phyloP scores from a whole-genome alignment of 768 basidiomycete genomes.

The Aureoboletus auriporus region DNA sequence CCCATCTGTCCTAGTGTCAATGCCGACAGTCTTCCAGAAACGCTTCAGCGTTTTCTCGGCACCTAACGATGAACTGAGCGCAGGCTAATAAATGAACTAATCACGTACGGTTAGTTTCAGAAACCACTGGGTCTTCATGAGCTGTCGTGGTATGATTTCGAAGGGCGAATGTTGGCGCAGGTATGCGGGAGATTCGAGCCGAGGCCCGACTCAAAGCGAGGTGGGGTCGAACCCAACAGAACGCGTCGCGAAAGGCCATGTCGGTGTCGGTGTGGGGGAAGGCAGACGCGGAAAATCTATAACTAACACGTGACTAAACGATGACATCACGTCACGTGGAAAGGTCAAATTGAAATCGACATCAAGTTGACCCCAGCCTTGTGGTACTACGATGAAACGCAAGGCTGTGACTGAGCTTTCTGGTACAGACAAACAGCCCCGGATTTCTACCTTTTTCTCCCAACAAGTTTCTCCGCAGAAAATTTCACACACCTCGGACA shows the following conservation, averaged over 20 bases:
- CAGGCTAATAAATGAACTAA: background rate
- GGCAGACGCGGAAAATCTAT: conserved; percentile 4
- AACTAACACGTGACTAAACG: conserved; percentile 21
- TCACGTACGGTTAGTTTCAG: conserved; percentile 63
- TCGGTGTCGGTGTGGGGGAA: no score
- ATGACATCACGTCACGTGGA: conserved; percentile 21
- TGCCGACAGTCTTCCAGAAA: conserved; percentile 92
- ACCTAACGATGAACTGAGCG: conserved; percentile 42
- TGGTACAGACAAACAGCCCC: conserved; percentile 27
- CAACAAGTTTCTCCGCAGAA: conserved; percentile 15
- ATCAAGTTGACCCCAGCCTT: background rate
- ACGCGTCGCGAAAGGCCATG: conserved; percentile 12
- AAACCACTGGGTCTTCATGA: conserved; percentile 43
- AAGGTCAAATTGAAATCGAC: background rate
- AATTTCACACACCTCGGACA: conserved; percentile 2
- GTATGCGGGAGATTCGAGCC: background rate
- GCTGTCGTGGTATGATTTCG: conserved; percentile 14
- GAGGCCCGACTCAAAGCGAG: background rate
- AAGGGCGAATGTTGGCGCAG: background rate
- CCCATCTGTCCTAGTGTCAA: conserved; percentile 53
- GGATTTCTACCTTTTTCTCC: conserved; percentile 42
- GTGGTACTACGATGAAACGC: conserved; percentile 16
- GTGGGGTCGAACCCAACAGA: conserved; percentile 3
- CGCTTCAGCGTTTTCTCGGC: conserved; percentile 83
- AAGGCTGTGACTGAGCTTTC: conserved; percentile 2